Evolutionary conservation across 306 rosid species (phyloP), one percentile per base, ranked within the genome.

Genomic region (Astragalus membranaceus): DNA sequence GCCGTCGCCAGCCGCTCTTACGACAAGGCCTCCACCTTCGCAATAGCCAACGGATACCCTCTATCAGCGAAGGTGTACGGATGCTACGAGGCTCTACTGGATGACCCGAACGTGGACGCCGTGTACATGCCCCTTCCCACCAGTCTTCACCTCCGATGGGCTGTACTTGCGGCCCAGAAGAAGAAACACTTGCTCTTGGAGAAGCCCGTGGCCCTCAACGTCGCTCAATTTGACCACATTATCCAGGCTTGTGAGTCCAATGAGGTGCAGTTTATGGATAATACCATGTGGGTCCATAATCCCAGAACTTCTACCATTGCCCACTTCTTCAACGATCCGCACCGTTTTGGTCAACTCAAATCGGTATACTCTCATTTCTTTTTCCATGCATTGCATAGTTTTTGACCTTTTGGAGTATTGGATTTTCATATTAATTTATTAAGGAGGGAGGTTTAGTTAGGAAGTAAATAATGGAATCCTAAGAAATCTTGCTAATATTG

Each of bases 261-360:
- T 82, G 95, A 95, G 46, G 84, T 92, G 15, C 96, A 88, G 93
- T 74, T 92, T 69, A 92, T 92, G 96, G 98, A 92, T 17, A 91
- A 89, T 8, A 88, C 98, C 55, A 88, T 89, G 96, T 88, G 93
- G 96, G 83, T 89, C 71, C 98, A 92, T 78, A 79, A 89, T 12
- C 96, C 98, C 4, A 82, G 98, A 33, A 88, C 96, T 9, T 66
- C 86, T 26, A 69, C 78, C 49, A 90, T 89, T 83, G 79, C 54
- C 3, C 81, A 88, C 1, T 77, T 85, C 32, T 79, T 92, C 69
- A 70, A 81, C 4, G 91, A 90, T 57, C 5, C 69, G 0, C 37
- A 79, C 33, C 87, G 78, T n/a, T 92, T 92, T 64, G 98, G 98
- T 3, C 55, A 74, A 26, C 96, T 88, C 68, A 88, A 78, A 73